These are phyloP conservation scores for Eucalyptus tenuipes DNA, from an alignment of 345 rosid genomes.

Conservation along the genomic window DNA sequence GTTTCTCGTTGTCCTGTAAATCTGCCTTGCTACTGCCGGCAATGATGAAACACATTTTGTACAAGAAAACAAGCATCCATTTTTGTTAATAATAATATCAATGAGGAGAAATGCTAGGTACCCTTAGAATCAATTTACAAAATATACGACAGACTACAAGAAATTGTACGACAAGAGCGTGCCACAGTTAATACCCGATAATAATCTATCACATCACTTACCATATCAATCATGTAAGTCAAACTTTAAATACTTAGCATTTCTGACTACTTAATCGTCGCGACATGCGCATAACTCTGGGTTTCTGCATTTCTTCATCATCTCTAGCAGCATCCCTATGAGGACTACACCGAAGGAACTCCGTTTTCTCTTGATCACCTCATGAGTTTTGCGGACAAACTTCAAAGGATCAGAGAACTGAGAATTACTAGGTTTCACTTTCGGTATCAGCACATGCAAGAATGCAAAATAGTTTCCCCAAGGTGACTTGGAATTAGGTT, in stretches of 20 bases:
- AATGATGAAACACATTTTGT: background rate
- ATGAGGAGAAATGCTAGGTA: background rate
- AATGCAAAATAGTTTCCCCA: constrained; percentile 34
- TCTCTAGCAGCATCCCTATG: constrained; percentile 5
- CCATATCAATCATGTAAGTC: background rate
- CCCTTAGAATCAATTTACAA: background rate
- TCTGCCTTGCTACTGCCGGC: constrained; percentile 6
- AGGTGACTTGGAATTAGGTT: constrained; percentile 6
- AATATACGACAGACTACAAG: background rate
- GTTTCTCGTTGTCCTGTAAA: constrained; percentile 21
- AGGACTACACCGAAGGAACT: constrained; percentile 12
- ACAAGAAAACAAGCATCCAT: background rate
- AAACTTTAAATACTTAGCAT: background rate
- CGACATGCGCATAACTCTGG: constrained; percentile 6
- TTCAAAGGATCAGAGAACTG: background rate
- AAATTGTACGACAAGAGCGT: background rate
- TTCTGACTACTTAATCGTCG: background rate
- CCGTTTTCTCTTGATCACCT: constrained; percentile 3
- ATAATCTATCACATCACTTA: background rate
- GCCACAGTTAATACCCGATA: background rate
- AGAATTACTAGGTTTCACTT: background rate
- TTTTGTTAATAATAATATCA: background rate
- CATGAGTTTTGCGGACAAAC: constrained; percentile 3
- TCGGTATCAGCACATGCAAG: constrained; percentile 15
- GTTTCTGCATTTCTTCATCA: constrained; percentile 12